These are phyloP conservation scores for Eucalyptus marginata DNA, from an alignment of 345 rosid genomes.

Conservation along the genomic window DNA sequence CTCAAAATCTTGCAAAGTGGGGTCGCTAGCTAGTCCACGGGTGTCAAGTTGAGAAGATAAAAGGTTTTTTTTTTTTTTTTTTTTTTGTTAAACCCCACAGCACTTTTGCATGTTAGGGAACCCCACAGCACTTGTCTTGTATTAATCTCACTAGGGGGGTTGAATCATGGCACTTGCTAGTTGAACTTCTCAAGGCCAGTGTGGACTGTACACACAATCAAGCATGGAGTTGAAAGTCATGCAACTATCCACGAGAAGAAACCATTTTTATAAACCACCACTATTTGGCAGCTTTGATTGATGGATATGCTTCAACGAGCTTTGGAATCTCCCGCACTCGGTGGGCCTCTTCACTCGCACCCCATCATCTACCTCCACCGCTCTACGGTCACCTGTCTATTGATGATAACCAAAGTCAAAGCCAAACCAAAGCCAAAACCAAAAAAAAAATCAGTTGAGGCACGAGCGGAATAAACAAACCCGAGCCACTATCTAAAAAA, in stretches of 20 bases:
- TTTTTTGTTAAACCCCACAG: neutral
- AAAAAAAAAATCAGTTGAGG: neutral
- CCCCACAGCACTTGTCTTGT: neutral
- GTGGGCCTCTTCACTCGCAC: neutral
- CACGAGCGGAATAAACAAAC: neutral
- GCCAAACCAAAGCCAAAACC: neutral
- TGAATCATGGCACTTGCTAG: neutral
- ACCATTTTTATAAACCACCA: neutral
- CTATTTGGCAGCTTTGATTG: neutral
- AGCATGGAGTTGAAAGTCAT: neutral
- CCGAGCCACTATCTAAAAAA: neutral
- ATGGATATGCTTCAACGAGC: neutral
- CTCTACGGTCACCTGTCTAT: neutral
- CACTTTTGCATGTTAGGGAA: neutral
- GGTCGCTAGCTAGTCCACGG: neutral
- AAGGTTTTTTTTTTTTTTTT: neutral
- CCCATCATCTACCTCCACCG: neutral
- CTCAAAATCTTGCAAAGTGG: neutral
- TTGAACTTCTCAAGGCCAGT: neutral
- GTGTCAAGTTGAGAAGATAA: neutral
- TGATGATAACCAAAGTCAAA: neutral
- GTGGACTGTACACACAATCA: neutral
- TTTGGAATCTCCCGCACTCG: neutral
- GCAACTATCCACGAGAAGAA: neutral
- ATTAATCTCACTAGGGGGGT: neutral